These are phyloP conservation scores for Aspergillus sp. DNA, from an alignment of 2,329 filamentous ascomycete species.

Conservation along the genomic window DNA sequence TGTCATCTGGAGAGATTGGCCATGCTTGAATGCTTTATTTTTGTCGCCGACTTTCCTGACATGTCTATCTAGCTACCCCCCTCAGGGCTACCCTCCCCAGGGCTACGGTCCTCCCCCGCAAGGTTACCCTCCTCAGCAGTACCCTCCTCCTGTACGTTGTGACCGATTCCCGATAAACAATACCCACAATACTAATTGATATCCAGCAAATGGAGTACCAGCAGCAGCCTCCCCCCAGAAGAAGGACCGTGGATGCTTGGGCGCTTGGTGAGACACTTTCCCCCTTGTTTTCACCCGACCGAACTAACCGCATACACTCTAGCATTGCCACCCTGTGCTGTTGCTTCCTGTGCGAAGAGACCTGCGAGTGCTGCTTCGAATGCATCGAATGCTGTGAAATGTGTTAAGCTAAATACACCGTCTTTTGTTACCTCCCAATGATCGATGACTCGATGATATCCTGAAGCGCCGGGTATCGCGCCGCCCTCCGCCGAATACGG, in stretches of 20 bases:
- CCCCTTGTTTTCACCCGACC: background rate
- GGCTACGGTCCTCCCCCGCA: conserved; percentile 23
- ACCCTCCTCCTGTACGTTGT: conserved; percentile 23
- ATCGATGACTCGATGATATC: too few species aligned
- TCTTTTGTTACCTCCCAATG: too few species aligned
- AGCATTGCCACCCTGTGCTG: conserved; percentile 57
- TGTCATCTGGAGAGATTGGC: too few species aligned
- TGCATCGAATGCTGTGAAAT: conserved; percentile 51
- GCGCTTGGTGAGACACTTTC: conserved; percentile 41
- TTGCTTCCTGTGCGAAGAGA: conserved; percentile 61
- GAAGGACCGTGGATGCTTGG: conserved; percentile 49
- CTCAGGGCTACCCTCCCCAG: conserved; percentile 22
- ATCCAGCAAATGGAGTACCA: conserved; percentile 45
- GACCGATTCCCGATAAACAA: background rate
- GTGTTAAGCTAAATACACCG: conserved; percentile 19
- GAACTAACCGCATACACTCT: conserved; percentile 7
- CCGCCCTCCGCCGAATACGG: too few species aligned
- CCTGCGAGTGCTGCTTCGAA: conserved; percentile 60
- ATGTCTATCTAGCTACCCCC: conserved; percentile 20
- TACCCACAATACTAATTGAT: background rate
- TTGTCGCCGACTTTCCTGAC: too few species aligned
- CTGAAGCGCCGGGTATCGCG: too few species aligned
- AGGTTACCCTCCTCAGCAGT: conserved; percentile 20
- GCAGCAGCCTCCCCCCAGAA: conserved; percentile 43
- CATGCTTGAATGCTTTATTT: too few species aligned